Conservation (phyloP, 1,284 basidiomycete genomes). For the Serendipita sp. region DNA sequence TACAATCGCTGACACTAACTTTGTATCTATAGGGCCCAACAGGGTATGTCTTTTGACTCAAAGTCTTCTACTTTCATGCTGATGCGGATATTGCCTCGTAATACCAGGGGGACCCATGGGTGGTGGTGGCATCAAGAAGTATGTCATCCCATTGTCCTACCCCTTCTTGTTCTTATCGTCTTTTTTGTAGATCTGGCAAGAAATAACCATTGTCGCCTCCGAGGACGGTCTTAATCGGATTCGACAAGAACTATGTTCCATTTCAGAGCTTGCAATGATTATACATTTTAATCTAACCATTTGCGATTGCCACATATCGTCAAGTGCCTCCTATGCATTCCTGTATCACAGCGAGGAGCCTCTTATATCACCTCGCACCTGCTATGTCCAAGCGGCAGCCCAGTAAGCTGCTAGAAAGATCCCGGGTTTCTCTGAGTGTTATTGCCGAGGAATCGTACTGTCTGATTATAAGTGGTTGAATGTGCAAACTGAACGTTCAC, state of each 20-base stretch:
- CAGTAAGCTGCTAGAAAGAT: not conserved
- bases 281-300: too few relatives aligned
- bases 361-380: not conserved
- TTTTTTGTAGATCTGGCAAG: not conserved
- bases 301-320: too few relatives aligned
- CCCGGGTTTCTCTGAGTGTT: not conserved
- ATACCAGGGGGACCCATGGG: not conserved
- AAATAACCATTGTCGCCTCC: not conserved
- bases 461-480: not conserved
- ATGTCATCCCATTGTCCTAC: not conserved
- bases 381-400: not conserved
- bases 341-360: too few relatives aligned
- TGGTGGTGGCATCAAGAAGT: conserved; percentile 2
- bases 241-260: too few relatives aligned
- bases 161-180: not conserved
- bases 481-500: not conserved
- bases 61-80: not conserved
- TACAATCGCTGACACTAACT: not conserved
- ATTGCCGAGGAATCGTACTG: not conserved
- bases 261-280: too few relatives aligned
- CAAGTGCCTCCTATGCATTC: too few relatives aligned
- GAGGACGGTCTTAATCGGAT: too few relatives aligned
- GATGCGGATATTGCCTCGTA: not conserved
- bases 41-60: not conserved
- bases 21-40: not conserved